Base-by-base conservation (phyloP, 2,329 filamentous ascomycete genomes). In the Cordyceps javanica region DNA sequence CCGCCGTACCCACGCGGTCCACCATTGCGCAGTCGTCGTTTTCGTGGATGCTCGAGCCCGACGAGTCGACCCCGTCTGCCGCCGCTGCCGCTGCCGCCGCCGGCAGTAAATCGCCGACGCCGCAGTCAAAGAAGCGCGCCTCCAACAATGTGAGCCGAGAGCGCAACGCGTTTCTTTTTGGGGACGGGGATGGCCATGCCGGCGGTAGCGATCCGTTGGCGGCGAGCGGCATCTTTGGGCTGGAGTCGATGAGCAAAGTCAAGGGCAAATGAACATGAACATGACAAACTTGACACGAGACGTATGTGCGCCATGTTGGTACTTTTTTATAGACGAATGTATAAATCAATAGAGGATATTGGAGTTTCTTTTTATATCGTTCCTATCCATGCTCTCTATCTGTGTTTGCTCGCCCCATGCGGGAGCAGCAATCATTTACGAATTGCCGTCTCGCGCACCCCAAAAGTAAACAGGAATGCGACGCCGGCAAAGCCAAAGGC, bases 21-120 rank as follows among this genome's bases (percentile, higher is more conserved):
- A 83, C 80, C 0, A 77, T 91, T 34, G 86, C 87, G 1, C 87
- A 89, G 62, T 90, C 88, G 8, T 88, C 86, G 4, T 91, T 90
- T 69, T 86, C 88, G 1, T 91, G 87, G 86, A 91, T 91, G 87
- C 76, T 91, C 2, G 85, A 86, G 62, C 81, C 80, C 3, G 79
- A 81, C 62, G 67, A 75, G 55, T 69, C 73, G 0, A 58, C 49
- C 11, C 63, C 60, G 41, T 62, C 65, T 51, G 30, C 62, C 3
- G 60, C 44, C 6, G 45, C 45, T 38, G 36, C 34, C 3, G 45
- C 62, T 2, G 38, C 61, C 7, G 45, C 62, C n/a, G 42, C 61
- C 2, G 48, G 63, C 8, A 62, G 55, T 36, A 72, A 70, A 21
- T 71, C 72, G 5, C 67, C 71, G 4, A 61, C 69, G 7, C 53